These are phyloP conservation scores for Arthrobotrys musiformis DNA, from an alignment of 2,329 filamentous ascomycete species.

Conservation along the genomic window DNA sequence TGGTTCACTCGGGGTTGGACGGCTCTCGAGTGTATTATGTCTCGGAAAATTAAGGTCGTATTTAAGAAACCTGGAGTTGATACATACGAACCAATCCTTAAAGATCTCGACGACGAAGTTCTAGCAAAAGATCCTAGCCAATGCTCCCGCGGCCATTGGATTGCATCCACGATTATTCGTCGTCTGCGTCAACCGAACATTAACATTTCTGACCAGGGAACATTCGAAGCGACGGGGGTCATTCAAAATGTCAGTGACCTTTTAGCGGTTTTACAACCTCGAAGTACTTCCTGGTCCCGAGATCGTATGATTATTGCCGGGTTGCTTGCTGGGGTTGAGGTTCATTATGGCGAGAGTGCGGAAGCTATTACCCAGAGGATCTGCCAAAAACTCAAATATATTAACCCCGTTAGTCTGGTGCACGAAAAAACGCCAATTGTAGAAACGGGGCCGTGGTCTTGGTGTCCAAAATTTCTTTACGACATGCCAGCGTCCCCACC, in stretches of 20 bases:
- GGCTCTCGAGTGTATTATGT: slow-evolving; percentile 57
- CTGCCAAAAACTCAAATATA: slow-evolving; percentile 22
- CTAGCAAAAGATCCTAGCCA: slow-evolving; percentile 6
- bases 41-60: slow-evolving; percentile 55
- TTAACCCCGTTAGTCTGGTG: slow-evolving; percentile 10
- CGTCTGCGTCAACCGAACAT: slow-evolving; percentile 12
- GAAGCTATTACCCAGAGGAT: slow-evolving; percentile 16
- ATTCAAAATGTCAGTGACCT: slow-evolving; percentile 55
- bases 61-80: slow-evolving; percentile 22
- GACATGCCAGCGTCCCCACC: slow-evolving; percentile 15
- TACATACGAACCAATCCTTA: slow-evolving; percentile 21
- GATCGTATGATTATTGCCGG: slow-evolving; percentile 58
- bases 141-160: slow-evolving; percentile 36
- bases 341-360: slow-evolving; percentile 1
- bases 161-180: slow-evolving; percentile 34
- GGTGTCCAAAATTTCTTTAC: slow-evolving; percentile 34
- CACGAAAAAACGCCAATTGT: slow-evolving; percentile 18
- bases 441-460: slow-evolving; percentile 30
- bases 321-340: slow-evolving; percentile 56
- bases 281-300: slow-evolving; percentile 59
- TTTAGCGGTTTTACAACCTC: slow-evolving; percentile 56
- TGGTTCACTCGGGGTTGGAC: slow-evolving; percentile 60
- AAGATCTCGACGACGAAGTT: slow-evolving; percentile 52
- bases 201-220: too few species aligned
- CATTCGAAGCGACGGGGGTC: background rate